Conservation (phyloP, 305 asterid genomes). For the Fraxinus sp. region DNA sequence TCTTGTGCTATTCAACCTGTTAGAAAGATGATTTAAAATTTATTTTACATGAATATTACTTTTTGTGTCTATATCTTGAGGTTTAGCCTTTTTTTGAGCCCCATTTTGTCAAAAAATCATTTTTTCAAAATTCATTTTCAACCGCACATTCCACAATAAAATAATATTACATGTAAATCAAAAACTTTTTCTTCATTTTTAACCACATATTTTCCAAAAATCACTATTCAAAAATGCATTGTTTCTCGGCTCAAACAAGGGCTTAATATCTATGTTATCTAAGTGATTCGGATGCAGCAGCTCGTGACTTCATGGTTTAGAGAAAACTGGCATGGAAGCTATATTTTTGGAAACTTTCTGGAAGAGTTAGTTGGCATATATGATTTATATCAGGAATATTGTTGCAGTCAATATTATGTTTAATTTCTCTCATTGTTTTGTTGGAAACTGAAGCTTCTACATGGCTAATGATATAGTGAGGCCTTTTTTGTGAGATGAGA, state of each 20-base stretch:
- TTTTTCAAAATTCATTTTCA: neutral
- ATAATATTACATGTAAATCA: neutral
- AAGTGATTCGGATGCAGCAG: neutral
- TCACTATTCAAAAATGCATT: neutral
- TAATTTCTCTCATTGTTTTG: neutral
- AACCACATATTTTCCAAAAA: neutral
- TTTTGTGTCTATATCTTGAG: neutral
- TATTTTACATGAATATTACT: neutral
- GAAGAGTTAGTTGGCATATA: neutral
- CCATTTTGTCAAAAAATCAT: neutral
- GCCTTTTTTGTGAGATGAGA: neutral
- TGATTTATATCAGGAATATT: neutral
- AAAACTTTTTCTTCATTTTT: neutral
- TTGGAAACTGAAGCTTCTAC: neutral
- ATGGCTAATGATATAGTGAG: neutral
- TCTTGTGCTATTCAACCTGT: neutral
- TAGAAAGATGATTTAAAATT: neutral
- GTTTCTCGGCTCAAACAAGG: neutral
- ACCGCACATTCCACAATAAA: neutral
- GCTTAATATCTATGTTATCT: neutral
- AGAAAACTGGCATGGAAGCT: neutral
- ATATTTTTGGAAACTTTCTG: neutral
- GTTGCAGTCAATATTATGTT: neutral
- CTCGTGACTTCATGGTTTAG: neutral
- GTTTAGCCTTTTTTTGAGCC: neutral